These are phyloP conservation scores for Neoconidiobolus thromboides DNA, from an alignment of 371 early-diverging fungal species.

Conservation along the genomic window DNA sequence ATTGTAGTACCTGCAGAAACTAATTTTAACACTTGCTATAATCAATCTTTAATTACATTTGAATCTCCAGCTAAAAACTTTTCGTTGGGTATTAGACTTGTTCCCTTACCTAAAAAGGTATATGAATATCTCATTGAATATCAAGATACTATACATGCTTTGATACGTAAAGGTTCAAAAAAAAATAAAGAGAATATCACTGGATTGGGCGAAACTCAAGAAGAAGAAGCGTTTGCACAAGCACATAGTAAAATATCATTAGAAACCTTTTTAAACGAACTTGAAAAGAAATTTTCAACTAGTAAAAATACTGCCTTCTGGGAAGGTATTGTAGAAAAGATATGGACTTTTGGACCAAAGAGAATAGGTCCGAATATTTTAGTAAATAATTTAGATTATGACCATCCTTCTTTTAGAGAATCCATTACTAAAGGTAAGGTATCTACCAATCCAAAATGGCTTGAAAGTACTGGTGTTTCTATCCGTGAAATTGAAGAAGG, in stretches of 20 bases:
- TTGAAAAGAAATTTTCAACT: constrained; percentile 9
- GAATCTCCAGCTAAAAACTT: constrained; percentile 46
- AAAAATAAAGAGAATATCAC: background rate
- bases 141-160: constrained; percentile 33
- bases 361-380: constrained; percentile 79
- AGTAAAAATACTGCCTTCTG: constrained; percentile 8
- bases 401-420: background rate
- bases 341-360: constrained; percentile 65
- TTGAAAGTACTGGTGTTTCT: background rate
- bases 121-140: constrained; percentile 35
- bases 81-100: constrained; percentile 48
- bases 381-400: constrained; percentile 26
- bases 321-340: constrained; percentile 15
- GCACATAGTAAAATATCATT: background rate
- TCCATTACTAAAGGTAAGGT: background rate
- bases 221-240: background rate
- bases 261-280: constrained; percentile 6
- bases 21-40: no score
- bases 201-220: background rate
- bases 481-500: constrained; percentile 45
- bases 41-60: constrained; percentile 45
- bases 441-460: background rate
- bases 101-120: constrained; percentile 59
- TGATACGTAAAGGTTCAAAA: constrained; percentile 17
- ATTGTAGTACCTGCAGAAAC: constrained; percentile 16